Conservation (phyloP, 2,329 filamentous ascomycete genomes). For the Cladophialophora bantiana region DNA sequence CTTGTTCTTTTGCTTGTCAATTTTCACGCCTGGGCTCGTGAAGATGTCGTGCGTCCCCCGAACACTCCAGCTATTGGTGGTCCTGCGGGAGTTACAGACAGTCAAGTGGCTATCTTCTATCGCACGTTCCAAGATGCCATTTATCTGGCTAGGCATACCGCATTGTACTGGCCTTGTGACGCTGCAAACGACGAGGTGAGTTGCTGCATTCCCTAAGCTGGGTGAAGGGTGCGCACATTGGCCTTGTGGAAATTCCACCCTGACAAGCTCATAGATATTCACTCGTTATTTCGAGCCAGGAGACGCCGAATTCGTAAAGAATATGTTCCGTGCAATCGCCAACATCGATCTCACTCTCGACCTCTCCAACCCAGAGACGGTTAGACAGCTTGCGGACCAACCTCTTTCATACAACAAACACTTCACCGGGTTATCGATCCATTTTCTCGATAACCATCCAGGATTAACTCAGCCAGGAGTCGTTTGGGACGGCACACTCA, state of each 20-base stretch:
- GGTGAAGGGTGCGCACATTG: background rate
- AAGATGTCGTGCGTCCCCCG: background rate
- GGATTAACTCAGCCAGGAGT: background rate
- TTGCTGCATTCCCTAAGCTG: background rate
- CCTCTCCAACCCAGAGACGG: background rate
- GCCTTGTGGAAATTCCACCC: background rate
- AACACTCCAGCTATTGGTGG: conserved; percentile 11
- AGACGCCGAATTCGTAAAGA: conserved; percentile 4
- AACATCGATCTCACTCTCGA: conserved; percentile 12
- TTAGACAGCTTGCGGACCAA: background rate
- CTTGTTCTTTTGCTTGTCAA: conserved; percentile 3
- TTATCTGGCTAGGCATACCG: conserved; percentile 1
- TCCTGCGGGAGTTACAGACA: background rate
- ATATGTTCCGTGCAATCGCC: conserved; percentile 13
- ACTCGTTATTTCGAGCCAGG: conserved; percentile 5
- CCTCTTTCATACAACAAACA: conserved; percentile 6
- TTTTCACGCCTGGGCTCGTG: background rate
- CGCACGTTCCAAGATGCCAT: conserved; percentile 13
- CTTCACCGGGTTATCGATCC: conserved; percentile 9
- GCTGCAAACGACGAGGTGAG: conserved; percentile 8
- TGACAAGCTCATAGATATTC: conserved; percentile 2
- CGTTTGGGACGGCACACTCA: no score
- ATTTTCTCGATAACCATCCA: conserved; percentile 14
- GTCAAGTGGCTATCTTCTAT: conserved; percentile 10
- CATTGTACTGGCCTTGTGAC: conserved; percentile 17